Conservation (phyloP, 2,329 filamentous ascomycete species). For the Trichoderma aggressivum region DNA sequence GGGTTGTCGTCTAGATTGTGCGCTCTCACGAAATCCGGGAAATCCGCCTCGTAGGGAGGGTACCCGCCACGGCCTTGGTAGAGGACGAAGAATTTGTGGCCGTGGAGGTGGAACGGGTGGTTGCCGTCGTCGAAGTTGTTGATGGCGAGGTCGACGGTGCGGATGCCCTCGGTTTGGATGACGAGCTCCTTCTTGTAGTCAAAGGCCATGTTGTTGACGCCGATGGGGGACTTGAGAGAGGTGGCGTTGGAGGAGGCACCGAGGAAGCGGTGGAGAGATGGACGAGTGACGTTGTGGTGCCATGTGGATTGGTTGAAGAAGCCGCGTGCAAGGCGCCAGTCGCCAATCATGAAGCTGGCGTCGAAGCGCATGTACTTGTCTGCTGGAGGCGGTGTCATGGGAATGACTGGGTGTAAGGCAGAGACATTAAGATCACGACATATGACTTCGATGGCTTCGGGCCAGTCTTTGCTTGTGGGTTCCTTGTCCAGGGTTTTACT, state of each 20-base stretch:
- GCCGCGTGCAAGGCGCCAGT: conserved; percentile 50
- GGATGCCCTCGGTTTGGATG: conserved; percentile 48
- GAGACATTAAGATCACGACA: conserved; percentile 54
- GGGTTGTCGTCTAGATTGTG: conserved; percentile 31
- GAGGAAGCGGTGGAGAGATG: conserved; percentile 36
- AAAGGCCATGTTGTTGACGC: conserved; percentile 32
- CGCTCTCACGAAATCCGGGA: conserved; percentile 27
- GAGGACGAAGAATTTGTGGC: conserved; percentile 53
- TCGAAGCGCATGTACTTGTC: conserved; percentile 45
- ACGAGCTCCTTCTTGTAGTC: conserved; percentile 38
- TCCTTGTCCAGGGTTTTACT: background rate
- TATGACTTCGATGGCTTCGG: conserved; percentile 43
- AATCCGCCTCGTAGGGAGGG: conserved; percentile 29
- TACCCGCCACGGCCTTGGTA: conserved; percentile 34
- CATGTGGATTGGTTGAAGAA: conserved; percentile 54
- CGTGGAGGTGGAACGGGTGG: conserved; percentile 54
- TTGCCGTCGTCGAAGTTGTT: conserved; percentile 54
- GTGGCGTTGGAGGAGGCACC: conserved; percentile 24
- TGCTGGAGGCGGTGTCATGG: conserved; percentile 35
- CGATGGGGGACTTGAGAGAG: conserved; percentile 20
- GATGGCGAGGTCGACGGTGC: conserved; percentile 56
- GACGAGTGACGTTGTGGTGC: conserved; percentile 36
- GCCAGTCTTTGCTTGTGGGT: conserved; percentile 47
- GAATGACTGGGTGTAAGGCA: conserved; percentile 39
- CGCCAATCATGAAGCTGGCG: conserved; percentile 54